A percentile compares a stretch with the other conserved stretches of the same genome.
Conservation (phyloP, 2,329 filamentous ascomycete species). For the Xylariaceae sp. region DNA sequence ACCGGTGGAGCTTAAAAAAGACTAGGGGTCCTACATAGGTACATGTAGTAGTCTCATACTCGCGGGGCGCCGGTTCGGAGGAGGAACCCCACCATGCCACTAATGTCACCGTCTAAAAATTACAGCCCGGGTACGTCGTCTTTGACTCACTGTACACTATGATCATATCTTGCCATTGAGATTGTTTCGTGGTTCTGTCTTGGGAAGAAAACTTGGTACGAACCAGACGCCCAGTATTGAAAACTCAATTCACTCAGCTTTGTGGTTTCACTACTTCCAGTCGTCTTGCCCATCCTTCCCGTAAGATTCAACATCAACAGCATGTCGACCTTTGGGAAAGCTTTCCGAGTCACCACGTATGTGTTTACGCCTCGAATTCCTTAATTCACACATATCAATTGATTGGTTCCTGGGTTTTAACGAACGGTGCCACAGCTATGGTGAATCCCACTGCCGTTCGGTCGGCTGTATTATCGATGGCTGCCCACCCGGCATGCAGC, state of each 20-base stretch:
- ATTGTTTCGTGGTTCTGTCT: background rate
- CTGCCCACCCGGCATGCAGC: constrained; percentile 83
- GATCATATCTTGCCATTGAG: background rate
- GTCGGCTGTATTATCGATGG: constrained; percentile 96
- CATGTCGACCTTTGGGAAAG: constrained; percentile 88
- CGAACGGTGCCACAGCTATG: constrained; percentile 60
- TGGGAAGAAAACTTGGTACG: background rate
- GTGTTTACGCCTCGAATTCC: constrained; percentile 37
- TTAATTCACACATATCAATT: constrained; percentile 5
- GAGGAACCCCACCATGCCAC: constrained; percentile 9
- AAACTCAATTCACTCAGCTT: background rate
- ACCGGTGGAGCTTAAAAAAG: too few relatives aligned
- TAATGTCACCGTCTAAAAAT: constrained; percentile 14
- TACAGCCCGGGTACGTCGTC: background rate
- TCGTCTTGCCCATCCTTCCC: background rate
- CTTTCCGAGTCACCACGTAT: constrained; percentile 84
- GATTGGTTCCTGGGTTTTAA: constrained; percentile 20
- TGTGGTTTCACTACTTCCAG: background rate
- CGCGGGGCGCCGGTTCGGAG: constrained; percentile 21
- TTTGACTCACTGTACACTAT: background rate
- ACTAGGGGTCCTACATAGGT: too few relatives aligned
- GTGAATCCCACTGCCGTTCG: constrained; percentile 88
- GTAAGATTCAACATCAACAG: constrained; percentile 37
- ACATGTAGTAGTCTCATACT: too few relatives aligned
- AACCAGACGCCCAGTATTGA: background rate